Conservation (phyloP, 2,329 filamentous ascomycete species). For the Talaromyces sp. region DNA sequence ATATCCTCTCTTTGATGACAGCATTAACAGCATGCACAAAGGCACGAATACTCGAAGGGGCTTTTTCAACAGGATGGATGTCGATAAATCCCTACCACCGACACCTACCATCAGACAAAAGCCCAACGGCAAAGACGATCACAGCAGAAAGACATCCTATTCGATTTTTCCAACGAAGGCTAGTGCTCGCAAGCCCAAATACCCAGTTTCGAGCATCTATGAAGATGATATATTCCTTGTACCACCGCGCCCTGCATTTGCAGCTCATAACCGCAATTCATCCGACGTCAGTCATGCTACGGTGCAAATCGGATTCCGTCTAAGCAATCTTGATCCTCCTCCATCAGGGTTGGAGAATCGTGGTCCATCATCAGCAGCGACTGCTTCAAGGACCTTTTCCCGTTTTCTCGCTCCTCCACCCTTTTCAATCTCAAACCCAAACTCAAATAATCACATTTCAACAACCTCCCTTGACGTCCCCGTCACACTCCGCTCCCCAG, state of each 20-base stretch:
- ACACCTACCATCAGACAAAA: conserved; percentile 11
- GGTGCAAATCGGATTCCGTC: conserved; percentile 28
- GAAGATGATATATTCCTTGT: conserved; percentile 18
- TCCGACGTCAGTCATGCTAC: conserved; percentile 25
- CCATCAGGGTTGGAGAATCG: background rate
- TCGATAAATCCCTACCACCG: conserved; percentile 18
- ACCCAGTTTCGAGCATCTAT: conserved; percentile 17
- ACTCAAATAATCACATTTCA: conserved; percentile 5
- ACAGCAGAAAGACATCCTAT: conserved; percentile 20
- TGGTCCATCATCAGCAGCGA: background rate
- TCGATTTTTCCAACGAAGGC: conserved; percentile 22
- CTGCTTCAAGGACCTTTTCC: background rate
- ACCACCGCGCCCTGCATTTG: conserved; percentile 21
- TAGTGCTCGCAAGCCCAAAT: conserved; percentile 15
- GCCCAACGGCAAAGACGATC: background rate
- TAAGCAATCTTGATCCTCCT: conserved; percentile 21
- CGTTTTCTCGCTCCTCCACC: background rate
- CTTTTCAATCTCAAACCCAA: background rate
- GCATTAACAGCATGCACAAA: background rate
- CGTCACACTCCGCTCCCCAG: conserved; percentile 13
- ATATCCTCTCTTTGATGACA: background rate
- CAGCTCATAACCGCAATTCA: conserved; percentile 22
- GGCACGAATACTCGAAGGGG: background rate
- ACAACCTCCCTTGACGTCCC: conserved; percentile 14
- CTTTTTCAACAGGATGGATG: conserved; percentile 5